phyloP scores from a whole-genome alignment of 1,284 basidiomycete genomes.

The Pascua guehoae region DNA sequence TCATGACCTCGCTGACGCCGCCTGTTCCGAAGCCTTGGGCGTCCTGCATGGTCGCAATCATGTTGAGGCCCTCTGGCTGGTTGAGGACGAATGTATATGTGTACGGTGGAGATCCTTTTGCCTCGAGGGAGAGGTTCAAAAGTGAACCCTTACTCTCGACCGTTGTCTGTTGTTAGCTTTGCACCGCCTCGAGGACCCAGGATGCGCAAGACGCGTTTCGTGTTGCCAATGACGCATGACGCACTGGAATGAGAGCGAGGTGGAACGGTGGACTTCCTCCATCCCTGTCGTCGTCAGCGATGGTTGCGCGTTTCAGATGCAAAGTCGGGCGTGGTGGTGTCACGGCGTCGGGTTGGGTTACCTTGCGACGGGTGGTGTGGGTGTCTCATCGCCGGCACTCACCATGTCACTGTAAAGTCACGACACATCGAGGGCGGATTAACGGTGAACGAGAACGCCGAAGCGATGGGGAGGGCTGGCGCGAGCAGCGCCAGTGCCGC shows the following conservation, averaged over 20 bases:
- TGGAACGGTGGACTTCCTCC: conserved; percentile 37
- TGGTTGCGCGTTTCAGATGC: background rate
- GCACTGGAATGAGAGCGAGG: conserved; percentile 35
- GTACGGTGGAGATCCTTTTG: conserved; percentile 14
- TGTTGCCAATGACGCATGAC: conserved; percentile 9
- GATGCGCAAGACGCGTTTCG: no score
- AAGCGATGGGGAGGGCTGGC: background rate
- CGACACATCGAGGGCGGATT: conserved; percentile 39
- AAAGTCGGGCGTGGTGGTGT: background rate
- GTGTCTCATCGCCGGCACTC: conserved; percentile 1
- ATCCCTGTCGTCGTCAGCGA: conserved; percentile 24
- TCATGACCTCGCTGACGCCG: conserved; percentile 35
- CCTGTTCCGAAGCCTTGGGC: conserved; percentile 36
- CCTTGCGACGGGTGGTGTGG: background rate
- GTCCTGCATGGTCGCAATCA: conserved; percentile 40
- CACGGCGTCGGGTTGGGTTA: background rate
- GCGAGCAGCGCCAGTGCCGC: background rate
- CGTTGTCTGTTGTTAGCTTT: conserved; percentile 20
- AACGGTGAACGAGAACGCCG: conserved; percentile 28
- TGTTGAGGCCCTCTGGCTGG: conserved; percentile 34
- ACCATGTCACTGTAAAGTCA: conserved; percentile 39
- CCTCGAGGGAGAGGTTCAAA: conserved; percentile 38
- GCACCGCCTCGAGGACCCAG: background rate
- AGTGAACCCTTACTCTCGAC: conserved; percentile 25
- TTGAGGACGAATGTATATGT: conserved; percentile 28